Conservation (phyloP, 1,284 basidiomycete species). For the Ustilago trichophora region DNA sequence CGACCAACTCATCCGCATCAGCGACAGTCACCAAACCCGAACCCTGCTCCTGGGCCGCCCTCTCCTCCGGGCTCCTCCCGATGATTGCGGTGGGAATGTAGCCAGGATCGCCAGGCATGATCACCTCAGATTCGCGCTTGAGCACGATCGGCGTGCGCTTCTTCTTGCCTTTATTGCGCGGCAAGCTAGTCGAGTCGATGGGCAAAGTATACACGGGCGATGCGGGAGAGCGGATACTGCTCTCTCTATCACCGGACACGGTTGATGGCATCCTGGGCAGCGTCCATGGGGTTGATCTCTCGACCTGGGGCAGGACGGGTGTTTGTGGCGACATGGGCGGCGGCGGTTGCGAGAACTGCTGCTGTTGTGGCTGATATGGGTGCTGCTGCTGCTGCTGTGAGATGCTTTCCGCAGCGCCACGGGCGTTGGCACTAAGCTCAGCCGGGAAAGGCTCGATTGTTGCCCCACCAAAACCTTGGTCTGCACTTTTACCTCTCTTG, state of each 20-base stretch:
- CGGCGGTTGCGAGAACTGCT: not conserved
- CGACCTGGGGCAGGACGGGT: conserved; percentile 9
- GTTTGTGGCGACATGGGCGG: conserved; percentile 1
- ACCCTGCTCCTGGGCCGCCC: no score
- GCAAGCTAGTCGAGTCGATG: conserved; percentile 39
- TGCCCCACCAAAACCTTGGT: conserved; percentile 27
- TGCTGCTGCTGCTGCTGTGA: no score
- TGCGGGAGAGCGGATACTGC: conserved; percentile 29
- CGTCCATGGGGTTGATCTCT: conserved; percentile 19
- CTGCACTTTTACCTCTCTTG: conserved; percentile 25
- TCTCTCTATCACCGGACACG: conserved; percentile 6
- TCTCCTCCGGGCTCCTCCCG: conserved; percentile 12
- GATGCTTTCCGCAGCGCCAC: conserved; percentile 2
- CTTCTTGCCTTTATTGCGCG: conserved; percentile 22
- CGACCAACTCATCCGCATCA: no score
- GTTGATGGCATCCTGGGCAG: conserved; percentile 19
- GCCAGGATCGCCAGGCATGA: conserved; percentile 27
- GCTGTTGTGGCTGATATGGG: no score
- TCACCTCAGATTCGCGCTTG: conserved; percentile 42
- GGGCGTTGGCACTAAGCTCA: conserved; percentile 10
- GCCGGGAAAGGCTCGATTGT: conserved; percentile 49
- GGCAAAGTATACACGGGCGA: conserved; percentile 23
- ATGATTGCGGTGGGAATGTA: conserved; percentile 26
- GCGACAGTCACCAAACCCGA: no score
- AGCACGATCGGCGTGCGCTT: conserved; percentile 39